Conservation (phyloP, 257 asterid species). For the Lycium barbarum region DNA sequence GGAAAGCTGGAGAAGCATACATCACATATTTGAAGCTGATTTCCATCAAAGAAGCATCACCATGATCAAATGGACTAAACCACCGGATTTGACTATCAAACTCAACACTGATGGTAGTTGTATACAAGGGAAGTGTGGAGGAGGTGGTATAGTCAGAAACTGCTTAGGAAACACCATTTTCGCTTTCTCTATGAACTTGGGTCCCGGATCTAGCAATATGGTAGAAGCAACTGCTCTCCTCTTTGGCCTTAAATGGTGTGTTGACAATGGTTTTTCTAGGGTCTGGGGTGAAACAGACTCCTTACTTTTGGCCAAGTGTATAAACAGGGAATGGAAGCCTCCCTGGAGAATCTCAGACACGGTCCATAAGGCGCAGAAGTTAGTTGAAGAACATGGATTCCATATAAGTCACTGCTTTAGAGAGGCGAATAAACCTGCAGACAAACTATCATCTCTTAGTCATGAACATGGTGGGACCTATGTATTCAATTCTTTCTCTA, state of each 20-base stretch:
- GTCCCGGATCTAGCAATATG: background rate
- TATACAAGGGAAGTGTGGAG: background rate
- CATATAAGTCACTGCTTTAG: background rate
- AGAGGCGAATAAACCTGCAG: background rate
- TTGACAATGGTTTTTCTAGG: background rate
- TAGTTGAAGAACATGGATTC: background rate
- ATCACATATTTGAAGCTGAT: background rate
- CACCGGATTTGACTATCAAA: no score
- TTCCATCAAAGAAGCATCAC: background rate
- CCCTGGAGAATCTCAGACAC: background rate
- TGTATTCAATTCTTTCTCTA: background rate
- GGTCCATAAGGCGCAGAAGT: background rate
- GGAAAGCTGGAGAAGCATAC: background rate
- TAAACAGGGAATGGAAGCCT: background rate
- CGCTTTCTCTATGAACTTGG: background rate
- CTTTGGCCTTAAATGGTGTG: background rate
- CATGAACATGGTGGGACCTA: background rate
- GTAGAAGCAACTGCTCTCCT: background rate
- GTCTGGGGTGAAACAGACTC: background rate
- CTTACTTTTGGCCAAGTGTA: background rate
- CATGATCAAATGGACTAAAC: background rate
- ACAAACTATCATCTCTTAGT: background rate
- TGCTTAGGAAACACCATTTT: background rate
- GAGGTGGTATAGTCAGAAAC: background rate
- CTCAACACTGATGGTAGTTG: background rate